These are phyloP conservation scores for Phytophthora niederhauseri DNA, from an alignment of 352 stramenopile genomes.

Conservation along the genomic window DNA sequence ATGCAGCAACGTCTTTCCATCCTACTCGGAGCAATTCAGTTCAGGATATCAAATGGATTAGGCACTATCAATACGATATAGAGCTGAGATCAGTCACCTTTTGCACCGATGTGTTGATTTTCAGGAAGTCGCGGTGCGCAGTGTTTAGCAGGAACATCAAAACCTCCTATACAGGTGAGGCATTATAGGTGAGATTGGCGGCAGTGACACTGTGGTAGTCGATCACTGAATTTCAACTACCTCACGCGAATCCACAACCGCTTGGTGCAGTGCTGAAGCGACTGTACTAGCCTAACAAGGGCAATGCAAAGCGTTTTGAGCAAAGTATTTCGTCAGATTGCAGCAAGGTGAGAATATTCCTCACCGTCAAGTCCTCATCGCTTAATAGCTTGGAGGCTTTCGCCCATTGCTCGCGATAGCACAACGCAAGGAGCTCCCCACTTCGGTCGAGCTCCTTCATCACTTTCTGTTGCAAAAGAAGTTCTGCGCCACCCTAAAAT, in stretches of 20 bases:
- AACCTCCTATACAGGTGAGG: constrained; percentile 14
- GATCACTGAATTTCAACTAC: constrained; percentile 4
- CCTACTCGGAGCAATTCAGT: constrained; percentile 3
- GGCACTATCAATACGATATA: too few relatives aligned
- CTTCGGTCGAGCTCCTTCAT: constrained; percentile 43
- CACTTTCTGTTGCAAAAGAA: constrained; percentile 10
- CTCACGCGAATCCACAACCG: constrained; percentile 30
- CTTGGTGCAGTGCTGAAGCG: constrained; percentile 36
- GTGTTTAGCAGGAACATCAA: constrained; percentile 28
- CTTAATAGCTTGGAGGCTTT: constrained; percentile 28
- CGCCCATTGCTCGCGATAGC: constrained; percentile 44
- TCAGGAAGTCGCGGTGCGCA: constrained; percentile 13
- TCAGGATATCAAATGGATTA: not conserved
- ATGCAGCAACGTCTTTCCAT: constrained; percentile 34
- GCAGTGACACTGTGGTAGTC: not conserved
- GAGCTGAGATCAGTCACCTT: constrained; percentile 13
- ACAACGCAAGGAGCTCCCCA: constrained; percentile 46
- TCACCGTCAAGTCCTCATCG: constrained; percentile 24
- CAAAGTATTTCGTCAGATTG: not conserved
- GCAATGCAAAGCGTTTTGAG: not conserved
- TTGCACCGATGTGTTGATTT: constrained; percentile 31
- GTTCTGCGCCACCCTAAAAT: not conserved
- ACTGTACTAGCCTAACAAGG: constrained; percentile 22
- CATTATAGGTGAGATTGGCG: not conserved
- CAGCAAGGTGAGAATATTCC: not conserved